Evolutionary conservation across 352 stramenopile genomes (phyloP).

Genomic region (Aphanomyces invadans): DNA sequence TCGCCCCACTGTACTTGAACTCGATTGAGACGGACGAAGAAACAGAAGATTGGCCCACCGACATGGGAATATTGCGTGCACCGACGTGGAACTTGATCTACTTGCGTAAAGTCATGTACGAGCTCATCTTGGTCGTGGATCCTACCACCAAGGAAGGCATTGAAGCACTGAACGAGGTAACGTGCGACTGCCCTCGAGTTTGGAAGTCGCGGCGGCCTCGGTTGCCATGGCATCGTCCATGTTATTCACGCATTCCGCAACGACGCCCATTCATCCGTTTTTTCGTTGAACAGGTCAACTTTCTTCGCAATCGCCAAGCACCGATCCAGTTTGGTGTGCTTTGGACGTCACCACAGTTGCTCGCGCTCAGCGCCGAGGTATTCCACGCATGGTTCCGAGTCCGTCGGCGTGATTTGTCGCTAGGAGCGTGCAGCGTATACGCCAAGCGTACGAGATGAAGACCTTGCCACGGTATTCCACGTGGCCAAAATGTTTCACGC

Average conservation of each 20-base stretch:
- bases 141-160: slow-evolving; percentile 44
- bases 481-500: slow-evolving; percentile 57
- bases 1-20: slow-evolving; percentile 69
- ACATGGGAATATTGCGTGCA: slow-evolving; percentile 40
- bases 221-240: no score
- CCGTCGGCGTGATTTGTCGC: not conserved
- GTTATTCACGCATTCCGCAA: no score
- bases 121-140: slow-evolving; percentile 67
- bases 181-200: no score
- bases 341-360: slow-evolving; percentile 59
- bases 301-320: slow-evolving; percentile 61
- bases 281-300: slow-evolving; percentile 45
- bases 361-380: slow-evolving; percentile 27
- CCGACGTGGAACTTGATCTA: slow-evolving; percentile 79
- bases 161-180: slow-evolving; percentile 30
- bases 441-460: slow-evolving; percentile 27
- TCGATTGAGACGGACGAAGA: slow-evolving; percentile 66
- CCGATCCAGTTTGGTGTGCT: slow-evolving; percentile 71
- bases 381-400: no score
- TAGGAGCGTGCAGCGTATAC: slow-evolving; percentile 13
- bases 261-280: no score
- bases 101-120: slow-evolving; percentile 83
- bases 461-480: slow-evolving; percentile 60
- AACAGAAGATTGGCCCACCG: slow-evolving; percentile 39
- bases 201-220: no score